Evolutionary conservation across 805 yeast species (phyloP).

Genomic region (Priceomyces medius): DNA sequence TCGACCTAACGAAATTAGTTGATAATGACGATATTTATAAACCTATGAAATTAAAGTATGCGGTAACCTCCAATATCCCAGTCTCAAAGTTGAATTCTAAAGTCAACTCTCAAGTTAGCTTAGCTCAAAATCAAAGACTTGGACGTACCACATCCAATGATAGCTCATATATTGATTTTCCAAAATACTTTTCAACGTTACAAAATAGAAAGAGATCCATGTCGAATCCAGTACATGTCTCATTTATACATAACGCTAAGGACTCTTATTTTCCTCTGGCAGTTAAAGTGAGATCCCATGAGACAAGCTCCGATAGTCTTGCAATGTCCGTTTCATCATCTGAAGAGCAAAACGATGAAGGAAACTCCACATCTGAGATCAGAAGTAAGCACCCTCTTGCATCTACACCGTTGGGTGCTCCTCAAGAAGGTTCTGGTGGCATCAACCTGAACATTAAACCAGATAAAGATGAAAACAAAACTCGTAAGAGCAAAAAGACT

Average conservation of each 20-base stretch:
- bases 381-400: not conserved
- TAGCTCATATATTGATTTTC: constrained; percentile 24
- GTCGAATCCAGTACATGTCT: constrained; percentile 21
- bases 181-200: constrained; percentile 13
- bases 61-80: constrained; percentile 39
- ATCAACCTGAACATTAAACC: constrained; percentile 16
- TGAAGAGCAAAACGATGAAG: not conserved
- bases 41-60: constrained; percentile 40
- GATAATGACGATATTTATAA: constrained; percentile 35
- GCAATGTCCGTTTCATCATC: constrained; percentile 8
- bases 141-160: constrained; percentile 19
- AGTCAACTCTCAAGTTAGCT: constrained; percentile 40
- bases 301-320: constrained; percentile 4
- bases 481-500: constrained; percentile 6
- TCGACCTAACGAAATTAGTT: constrained; percentile 35
- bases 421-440: constrained; percentile 6
- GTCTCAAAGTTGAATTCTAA: constrained; percentile 37
- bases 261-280: constrained; percentile 29
- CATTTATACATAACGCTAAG: constrained; percentile 15
- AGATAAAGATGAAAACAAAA: not conserved
- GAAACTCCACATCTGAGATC: not conserved
- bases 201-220: constrained; percentile 19
- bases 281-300: constrained; percentile 3
- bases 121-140: constrained; percentile 21
- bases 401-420: constrained; percentile 1